These are phyloP conservation scores for Globisporangium parvum DNA, from an alignment of 352 stramenopile genomes.

Conservation along the genomic window DNA sequence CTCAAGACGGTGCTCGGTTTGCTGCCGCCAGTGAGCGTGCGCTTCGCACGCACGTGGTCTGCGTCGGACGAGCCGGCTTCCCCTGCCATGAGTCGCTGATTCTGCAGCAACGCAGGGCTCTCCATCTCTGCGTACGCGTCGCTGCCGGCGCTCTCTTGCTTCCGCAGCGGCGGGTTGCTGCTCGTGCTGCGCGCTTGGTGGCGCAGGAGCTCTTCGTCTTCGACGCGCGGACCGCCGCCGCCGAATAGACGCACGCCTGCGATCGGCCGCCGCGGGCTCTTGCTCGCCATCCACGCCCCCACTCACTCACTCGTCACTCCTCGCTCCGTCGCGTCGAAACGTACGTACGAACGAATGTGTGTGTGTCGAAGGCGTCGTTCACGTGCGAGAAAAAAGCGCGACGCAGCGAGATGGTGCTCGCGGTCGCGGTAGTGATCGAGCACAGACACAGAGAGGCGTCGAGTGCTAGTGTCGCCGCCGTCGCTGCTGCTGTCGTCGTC, in stretches of 20 bases:
- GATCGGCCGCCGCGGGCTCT: constrained; percentile 19
- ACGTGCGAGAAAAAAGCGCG: no score
- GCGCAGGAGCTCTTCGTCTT: constrained; percentile 42
- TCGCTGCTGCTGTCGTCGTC: no score
- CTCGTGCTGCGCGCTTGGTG: constrained; percentile 20
- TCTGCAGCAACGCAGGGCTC: constrained; percentile 17
- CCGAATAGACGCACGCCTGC: constrained; percentile 34
- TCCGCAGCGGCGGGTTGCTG: constrained; percentile 15
- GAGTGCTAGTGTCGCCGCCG: no score
- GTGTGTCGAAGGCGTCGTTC: no score
- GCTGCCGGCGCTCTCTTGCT: constrained; percentile 13
- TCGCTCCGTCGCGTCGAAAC: no score
- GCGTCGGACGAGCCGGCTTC: constrained; percentile 11
- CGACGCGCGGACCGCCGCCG: constrained; percentile 38
- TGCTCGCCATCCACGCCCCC: constrained; percentile 8
- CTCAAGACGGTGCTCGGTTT: no score
- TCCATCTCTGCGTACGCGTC: constrained; percentile 27
- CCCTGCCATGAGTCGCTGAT: constrained; percentile 10
- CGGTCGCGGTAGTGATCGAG: no score
- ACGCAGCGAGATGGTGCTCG: no score
- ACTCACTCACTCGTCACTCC: no score
- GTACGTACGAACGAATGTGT: no score
- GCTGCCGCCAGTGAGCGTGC: constrained; percentile 16
- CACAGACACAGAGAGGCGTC: no score
- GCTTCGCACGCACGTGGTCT: constrained; percentile 12